Base-by-base conservation (phyloP, 176 grass and related monocot species). In the Triticum timopheevii region DNA sequence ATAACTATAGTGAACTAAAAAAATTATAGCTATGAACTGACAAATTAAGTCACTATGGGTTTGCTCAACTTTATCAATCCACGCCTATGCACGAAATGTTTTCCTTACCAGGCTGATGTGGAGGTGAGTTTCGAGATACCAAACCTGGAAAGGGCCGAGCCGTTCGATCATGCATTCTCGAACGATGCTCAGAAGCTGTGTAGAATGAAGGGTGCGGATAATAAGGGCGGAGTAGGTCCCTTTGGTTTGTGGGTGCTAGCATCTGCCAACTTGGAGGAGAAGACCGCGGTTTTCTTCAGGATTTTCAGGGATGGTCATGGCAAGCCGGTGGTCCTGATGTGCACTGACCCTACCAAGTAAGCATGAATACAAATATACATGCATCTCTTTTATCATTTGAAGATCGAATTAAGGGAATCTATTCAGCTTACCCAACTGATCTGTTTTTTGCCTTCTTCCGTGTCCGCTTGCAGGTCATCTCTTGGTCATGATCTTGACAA, bases 281-380 rank as follows among this genome's bases (percentile, higher is more conserved):
- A 79, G 54, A 97, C 92, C 5, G 84, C 85, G 10, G 65, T 93
- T 13, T 91, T 95, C 80, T 97, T 97, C 83, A 88, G 87, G 3
- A 64, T 95, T 0, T 95, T 94, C 83, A 91, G 77, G 44, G 66
- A 71, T 31, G 61, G 42, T 0, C 20, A 86, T n/a, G 42, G 70
- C 70, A 93, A 93, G 81, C 86, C 75, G 23, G 83, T 91, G 39
- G 80, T 97, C 50, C 95, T 97, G 64, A 93, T 97, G 95, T 97
- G 95, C 84, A 72, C 80, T 47, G 95, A 97, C 68, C 90, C 92
- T 8, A 97, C 88, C 0, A 94, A 73, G 95, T 93, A 64, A 15
- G 66, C 0, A 2, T 11, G n/a, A 6, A 15, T 7, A 36, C 76
- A 30, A 28, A 12, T 19, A 35, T 44, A 12, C n/a, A 34, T 74